phyloP scores from a whole-genome alignment of 371 early-diverging fungal species.

The Cokeromyces recurvatus region DNA sequence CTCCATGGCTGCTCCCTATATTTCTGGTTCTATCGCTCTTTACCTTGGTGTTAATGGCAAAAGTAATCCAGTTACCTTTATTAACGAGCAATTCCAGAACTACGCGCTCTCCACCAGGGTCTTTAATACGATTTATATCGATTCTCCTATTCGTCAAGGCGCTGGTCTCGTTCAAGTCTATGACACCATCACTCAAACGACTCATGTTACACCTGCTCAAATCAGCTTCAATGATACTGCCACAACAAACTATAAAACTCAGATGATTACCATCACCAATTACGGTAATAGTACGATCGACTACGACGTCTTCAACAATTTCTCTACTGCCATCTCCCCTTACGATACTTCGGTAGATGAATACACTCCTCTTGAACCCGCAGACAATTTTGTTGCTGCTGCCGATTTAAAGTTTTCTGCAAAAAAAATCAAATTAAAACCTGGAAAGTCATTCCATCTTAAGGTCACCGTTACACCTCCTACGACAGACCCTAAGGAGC shows the following conservation, averaged over 20 bases:
- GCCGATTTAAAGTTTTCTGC: constrained; percentile 33
- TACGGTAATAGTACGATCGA: constrained; percentile 41
- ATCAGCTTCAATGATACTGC: constrained; percentile 66
- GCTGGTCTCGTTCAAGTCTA: constrained; percentile 70
- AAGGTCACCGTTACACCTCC: constrained; percentile 44
- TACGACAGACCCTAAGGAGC: constrained; percentile 29
- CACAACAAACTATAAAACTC: constrained; percentile 24
- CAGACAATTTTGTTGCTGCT: constrained; percentile 15
- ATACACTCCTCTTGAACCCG: constrained; percentile 28
- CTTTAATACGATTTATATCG: constrained; percentile 4
- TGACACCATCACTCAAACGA: constrained; percentile 50
- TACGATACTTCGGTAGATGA: constrained; percentile 23
- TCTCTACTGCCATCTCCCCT: constrained; percentile 38
- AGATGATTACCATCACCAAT: constrained; percentile 56
- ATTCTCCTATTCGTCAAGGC: constrained; percentile 54
- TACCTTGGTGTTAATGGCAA: constrained; percentile 36
- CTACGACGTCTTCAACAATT: constrained; percentile 41
- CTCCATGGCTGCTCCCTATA: constrained; percentile 66
- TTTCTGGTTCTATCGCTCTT: constrained; percentile 65
- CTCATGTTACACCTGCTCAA: constrained; percentile 53
- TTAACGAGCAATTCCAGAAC: constrained; percentile 46
- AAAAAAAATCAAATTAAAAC: constrained; percentile 26
- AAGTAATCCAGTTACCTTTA: constrained; percentile 15
- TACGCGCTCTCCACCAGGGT: constrained; percentile 23
- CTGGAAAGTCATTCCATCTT: constrained; percentile 39